These are phyloP conservation scores for Kurtzmaniella natalensis DNA, from an alignment of 1,139 yeast species.

Conservation along the genomic window DNA sequence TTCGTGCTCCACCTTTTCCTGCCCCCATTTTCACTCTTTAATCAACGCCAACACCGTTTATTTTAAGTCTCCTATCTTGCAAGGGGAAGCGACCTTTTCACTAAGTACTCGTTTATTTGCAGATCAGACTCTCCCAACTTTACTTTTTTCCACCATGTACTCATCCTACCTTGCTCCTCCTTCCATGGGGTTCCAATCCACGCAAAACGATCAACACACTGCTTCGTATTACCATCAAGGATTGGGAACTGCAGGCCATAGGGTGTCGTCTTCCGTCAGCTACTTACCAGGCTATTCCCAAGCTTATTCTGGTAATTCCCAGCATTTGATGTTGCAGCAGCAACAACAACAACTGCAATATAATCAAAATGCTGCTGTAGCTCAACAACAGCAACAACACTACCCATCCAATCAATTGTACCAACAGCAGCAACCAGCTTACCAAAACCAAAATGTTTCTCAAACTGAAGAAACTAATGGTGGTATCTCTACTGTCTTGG, in stretches of 20 bases:
- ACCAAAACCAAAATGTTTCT: no score
- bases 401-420: slow-evolving; percentile 10
- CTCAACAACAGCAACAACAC: slow-evolving; percentile 13
- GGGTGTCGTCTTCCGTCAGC: slow-evolving; percentile 27
- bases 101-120: slow-evolving; percentile 32
- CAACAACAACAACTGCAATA: slow-evolving; percentile 9
- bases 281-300: slow-evolving; percentile 19
- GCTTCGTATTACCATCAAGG: slow-evolving; percentile 20
- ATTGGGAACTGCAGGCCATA: slow-evolving; percentile 38
- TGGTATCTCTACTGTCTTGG: slow-evolving; percentile 74
- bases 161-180: no score
- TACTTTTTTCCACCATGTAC: no score
- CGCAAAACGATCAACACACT: slow-evolving; percentile 7
- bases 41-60: no score
- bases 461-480: slow-evolving; percentile 44
- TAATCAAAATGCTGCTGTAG: slow-evolving; percentile 10
- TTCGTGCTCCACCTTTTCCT: no score
- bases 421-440: no score
- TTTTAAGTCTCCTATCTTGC: background rate
- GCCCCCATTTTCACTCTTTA: no score
- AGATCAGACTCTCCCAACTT: slow-evolving; percentile 5
- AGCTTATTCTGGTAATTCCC: slow-evolving; percentile 2
- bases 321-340: slow-evolving; percentile 4
- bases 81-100: slow-evolving; percentile 42
- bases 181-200: no score